Conservation (phyloP, 768 basidiomycete species). For the Hypsizygus marmoreus region DNA sequence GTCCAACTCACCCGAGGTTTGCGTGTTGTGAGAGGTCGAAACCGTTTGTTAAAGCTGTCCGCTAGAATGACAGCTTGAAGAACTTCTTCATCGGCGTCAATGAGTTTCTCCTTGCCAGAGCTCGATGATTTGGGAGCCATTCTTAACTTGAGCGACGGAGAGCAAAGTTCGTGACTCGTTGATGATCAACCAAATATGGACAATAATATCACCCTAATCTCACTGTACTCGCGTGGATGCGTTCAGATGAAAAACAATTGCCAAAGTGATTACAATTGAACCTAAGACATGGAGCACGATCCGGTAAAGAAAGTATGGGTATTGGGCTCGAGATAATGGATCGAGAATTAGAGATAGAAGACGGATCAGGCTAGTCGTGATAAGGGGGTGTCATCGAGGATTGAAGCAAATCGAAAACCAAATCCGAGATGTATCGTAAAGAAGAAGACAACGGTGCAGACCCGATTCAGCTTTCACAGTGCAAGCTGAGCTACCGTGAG, state of each 20-base stretch:
- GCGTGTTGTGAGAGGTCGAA: slow-evolving; percentile 84
- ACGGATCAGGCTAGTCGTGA: slow-evolving; percentile 66
- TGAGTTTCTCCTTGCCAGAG: slow-evolving; percentile 61
- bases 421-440: slow-evolving; percentile 62
- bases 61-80: slow-evolving; percentile 95
- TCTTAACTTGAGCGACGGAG: slow-evolving; percentile 11
- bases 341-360: slow-evolving; percentile 70
- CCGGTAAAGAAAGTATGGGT: slow-evolving; percentile 63
- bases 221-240: too few relatives aligned
- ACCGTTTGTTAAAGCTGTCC: slow-evolving; percentile 94
- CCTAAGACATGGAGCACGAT: slow-evolving; percentile 61
- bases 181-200: slow-evolving; percentile 17
- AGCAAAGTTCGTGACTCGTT: slow-evolving; percentile 26
- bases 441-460: slow-evolving; percentile 32
- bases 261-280: slow-evolving; percentile 59
- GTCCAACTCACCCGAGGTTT: slow-evolving; percentile 74
- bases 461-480: too few relatives aligned
- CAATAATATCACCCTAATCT: slow-evolving; percentile 2
- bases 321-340: slow-evolving; percentile 56
- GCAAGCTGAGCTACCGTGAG: too few relatives aligned
- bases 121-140: slow-evolving; percentile 70
- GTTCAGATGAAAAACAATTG: slow-evolving; percentile 15
- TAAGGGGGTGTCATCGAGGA: slow-evolving; percentile 51
- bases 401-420: slow-evolving; percentile 50
- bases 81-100: slow-evolving; percentile 78